phyloP scores from a whole-genome alignment of 306 rosid species.

The Castanea sativa region DNA sequence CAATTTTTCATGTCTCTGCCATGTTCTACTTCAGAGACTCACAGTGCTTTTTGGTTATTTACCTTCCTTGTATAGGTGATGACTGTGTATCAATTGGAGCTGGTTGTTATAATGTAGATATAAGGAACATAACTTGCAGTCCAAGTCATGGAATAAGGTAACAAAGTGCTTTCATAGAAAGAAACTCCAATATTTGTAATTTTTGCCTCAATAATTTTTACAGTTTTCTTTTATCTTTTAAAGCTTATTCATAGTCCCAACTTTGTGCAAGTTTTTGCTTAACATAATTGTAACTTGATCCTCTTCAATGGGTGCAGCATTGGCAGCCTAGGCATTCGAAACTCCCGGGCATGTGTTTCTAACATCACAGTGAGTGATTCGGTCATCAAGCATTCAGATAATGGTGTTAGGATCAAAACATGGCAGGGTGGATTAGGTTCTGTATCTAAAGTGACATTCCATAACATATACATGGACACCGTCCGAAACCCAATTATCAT shows the following conservation, averaged over 20 bases:
- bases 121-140: slow-evolving; percentile 46
- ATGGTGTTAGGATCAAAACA: slow-evolving; percentile 56
- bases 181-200: neutral
- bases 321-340: slow-evolving; percentile 43
- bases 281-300: neutral
- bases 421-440: slow-evolving; percentile 63
- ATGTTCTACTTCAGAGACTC: neutral
- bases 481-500: slow-evolving; percentile 56
- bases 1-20: neutral
- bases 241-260: neutral
- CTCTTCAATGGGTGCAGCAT: slow-evolving; percentile 17
- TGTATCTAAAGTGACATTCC: slow-evolving; percentile 35
- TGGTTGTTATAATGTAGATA: slow-evolving; percentile 50
- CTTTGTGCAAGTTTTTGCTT: neutral
- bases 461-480: slow-evolving; percentile 35
- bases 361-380: slow-evolving; percentile 44
- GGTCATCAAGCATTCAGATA: slow-evolving; percentile 41
- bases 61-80: slow-evolving; percentile 34
- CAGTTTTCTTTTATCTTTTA: neutral
- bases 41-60: neutral
- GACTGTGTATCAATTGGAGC: slow-evolving; percentile 62
- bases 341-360: slow-evolving; percentile 46
- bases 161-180: neutral
- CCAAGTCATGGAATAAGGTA: slow-evolving; percentile 72
- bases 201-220: neutral